Evolutionary conservation across 176 grass and related monocot genomes (phyloP), one percentile per base, ranked within the genome.

Genomic region (Ensete glaucum): DNA sequence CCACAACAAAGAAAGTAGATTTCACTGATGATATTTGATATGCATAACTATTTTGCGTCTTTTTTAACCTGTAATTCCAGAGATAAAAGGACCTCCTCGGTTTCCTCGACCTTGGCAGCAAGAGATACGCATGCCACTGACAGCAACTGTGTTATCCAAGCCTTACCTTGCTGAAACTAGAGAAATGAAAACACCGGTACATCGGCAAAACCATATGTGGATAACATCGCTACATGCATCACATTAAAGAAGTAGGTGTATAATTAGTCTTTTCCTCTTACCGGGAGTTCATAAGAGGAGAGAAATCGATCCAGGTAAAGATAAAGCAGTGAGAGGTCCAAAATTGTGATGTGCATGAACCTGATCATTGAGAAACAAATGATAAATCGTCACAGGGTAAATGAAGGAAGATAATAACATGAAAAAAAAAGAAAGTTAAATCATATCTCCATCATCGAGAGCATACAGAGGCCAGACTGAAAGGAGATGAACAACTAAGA

Each of bases 221-320:
- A 8, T 82, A n/a, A 62, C 15, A n/a, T 62, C 1, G 17, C 11
- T 17, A 1, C n/a, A 5, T 29, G 29, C 16, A 60, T 20, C 16
- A 17, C n/a, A 17, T 16, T 17, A n/a, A 60, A 60, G 29, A 29
- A 29, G 29, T 29, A 29, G 29, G 29, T 29, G 2, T 29, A 2
- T 3, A 3, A 3, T 2, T 29, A 29, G 22, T 23, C 22, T 23
- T 29, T 60, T 62, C 7, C 75, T 85, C 88, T 91, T 85, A 96
- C 92, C 6, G 82, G 84, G 53, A 87, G 77, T 74, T 85, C 51
- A 85, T 83, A 83, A 4, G 54, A 79, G 21, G 88, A 91, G 75
- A 96, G 84, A 70, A 91, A 96, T 76, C 92, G 81, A 82, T 96
- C 92, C 72, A 91, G 77, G 79, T 91, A 96, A 84, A 91, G 81